Evolutionary conservation across 1,139 yeast species (phyloP).

Genomic region (Dujonia santamariae): DNA sequence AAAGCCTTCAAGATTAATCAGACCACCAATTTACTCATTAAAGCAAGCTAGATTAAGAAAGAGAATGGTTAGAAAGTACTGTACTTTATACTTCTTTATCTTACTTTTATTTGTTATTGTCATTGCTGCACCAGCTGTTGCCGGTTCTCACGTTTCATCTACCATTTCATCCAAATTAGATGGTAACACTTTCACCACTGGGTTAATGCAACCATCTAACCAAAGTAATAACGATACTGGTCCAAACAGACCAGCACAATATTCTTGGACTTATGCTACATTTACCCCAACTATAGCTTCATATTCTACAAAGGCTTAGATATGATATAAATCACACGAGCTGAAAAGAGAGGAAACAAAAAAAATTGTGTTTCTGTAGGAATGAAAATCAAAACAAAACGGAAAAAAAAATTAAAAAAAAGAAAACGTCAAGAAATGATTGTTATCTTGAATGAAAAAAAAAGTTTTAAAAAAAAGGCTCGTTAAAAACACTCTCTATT

Average conservation of each 20-base stretch:
- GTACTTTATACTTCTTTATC: conserved; percentile 72
- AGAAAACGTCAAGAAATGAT: background rate
- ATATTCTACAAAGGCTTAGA: conserved; percentile 60
- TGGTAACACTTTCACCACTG: conserved; percentile 47
- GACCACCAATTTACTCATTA: conserved; percentile 97
- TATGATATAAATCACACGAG: background rate
- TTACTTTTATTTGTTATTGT: conserved; percentile 68
- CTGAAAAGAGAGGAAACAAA: background rate
- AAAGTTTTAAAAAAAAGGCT: background rate
- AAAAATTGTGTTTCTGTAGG: no score
- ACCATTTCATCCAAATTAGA: conserved; percentile 18
- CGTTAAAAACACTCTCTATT: no score
- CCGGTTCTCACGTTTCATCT: conserved; percentile 38
- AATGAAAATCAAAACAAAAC: no score
- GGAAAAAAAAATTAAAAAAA: no score
- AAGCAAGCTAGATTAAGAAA: conserved; percentile 97
- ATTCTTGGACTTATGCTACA: conserved; percentile 53
- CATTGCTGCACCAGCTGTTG: conserved; percentile 92
- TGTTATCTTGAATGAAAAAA: background rate
- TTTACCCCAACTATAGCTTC: conserved; percentile 55
- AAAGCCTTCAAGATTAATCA: conserved; percentile 94
- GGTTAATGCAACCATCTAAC: conserved; percentile 87
- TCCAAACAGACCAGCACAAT: conserved; percentile 42
- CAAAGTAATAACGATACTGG: conserved; percentile 83
- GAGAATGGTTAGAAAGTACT: conserved; percentile 97